Conservation (phyloP, 2,329 filamentous ascomycete genomes). For the Nothophoma quercina region DNA sequence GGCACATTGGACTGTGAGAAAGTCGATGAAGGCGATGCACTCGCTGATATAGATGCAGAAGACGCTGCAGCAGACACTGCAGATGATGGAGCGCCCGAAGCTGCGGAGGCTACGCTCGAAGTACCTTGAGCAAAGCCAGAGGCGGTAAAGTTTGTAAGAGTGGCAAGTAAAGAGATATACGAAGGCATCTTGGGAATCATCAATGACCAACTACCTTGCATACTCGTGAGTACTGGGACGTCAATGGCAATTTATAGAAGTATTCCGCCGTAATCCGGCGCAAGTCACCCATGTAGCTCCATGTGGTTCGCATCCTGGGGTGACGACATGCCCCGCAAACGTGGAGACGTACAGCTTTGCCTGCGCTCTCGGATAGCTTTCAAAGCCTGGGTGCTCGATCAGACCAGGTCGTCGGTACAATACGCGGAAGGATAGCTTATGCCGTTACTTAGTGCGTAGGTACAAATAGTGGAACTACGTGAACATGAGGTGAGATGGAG, state of each 20-base stretch:
- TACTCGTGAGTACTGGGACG: too few relatives aligned
- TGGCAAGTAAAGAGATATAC: background rate
- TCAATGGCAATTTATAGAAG: background rate
- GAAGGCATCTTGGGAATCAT: background rate
- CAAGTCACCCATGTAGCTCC: background rate
- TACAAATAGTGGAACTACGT: too few relatives aligned
- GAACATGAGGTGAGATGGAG: too few relatives aligned
- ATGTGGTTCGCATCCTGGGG: background rate
- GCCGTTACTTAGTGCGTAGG: background rate
- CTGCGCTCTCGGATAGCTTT: background rate
- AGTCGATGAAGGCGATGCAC: constrained; percentile 19
- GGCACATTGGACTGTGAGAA: constrained; percentile 36
- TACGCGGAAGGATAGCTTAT: constrained; percentile 4
- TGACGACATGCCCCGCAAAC: constrained; percentile 15
- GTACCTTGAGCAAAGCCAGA: background rate
- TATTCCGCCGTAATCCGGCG: background rate
- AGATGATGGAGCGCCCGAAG: constrained; percentile 1
- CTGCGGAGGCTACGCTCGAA: background rate
- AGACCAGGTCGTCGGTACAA: constrained; percentile 2
- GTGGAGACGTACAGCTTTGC: constrained; percentile 3
- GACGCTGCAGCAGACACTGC: background rate
- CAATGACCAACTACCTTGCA: background rate
- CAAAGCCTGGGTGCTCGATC: background rate
- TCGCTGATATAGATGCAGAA: background rate
- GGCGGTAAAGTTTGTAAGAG: background rate